Conservation (phyloP, 192 early-diverging fungal genomes). For the Coemansia sp. region DNA sequence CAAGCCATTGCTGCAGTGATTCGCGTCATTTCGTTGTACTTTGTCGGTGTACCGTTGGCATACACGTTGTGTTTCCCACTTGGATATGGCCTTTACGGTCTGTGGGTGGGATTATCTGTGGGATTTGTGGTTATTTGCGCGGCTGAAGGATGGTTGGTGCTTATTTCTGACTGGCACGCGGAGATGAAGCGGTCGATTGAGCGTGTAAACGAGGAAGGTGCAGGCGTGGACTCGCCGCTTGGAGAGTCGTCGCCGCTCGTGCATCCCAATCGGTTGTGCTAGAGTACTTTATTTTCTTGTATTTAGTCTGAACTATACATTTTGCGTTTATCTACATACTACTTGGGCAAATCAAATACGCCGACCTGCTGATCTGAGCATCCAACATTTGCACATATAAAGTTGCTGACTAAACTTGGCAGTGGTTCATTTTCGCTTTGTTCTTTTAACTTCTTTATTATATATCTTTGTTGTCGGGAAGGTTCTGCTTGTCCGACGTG, state of each 20-base stretch:
- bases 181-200: constrained; percentile 31
- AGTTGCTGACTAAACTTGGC: too few relatives aligned
- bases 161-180: constrained; percentile 36
- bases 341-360: too few relatives aligned
- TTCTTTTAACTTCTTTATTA: too few relatives aligned
- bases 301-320: background rate
- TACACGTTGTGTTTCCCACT: constrained; percentile 55
- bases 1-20: constrained; percentile 57
- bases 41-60: constrained; percentile 56
- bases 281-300: background rate
- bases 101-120: constrained; percentile 61
- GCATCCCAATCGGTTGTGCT: constrained; percentile 10
- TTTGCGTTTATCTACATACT: too few relatives aligned
- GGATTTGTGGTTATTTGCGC: constrained; percentile 31
- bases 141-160: constrained; percentile 41
- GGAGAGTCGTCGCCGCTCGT: constrained; percentile 29
- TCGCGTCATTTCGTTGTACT: constrained; percentile 53
- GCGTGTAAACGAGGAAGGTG: constrained; percentile 16
- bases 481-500: background rate
- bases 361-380: too few relatives aligned
- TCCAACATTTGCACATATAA: too few relatives aligned
- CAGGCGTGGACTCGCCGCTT: constrained; percentile 22
- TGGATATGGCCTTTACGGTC: constrained; percentile 59
- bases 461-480: background rate
- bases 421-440: too few relatives aligned